Evolutionary conservation across 257 asterid genomes (phyloP).

Genomic region (Solanum appendiculatum): DNA sequence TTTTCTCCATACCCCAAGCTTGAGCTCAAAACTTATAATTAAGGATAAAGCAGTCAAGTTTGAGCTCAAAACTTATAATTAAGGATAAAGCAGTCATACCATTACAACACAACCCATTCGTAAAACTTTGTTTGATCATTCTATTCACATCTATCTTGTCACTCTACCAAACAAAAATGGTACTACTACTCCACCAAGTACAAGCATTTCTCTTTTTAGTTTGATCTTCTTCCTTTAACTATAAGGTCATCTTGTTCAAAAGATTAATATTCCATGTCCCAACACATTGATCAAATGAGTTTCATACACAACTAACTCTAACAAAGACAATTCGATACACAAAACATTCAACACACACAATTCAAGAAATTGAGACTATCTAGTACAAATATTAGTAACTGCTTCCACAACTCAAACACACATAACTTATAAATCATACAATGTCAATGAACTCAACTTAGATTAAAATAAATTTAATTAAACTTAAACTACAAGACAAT

Average conservation of each 20-base stretch:
- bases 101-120: too few relatives aligned
- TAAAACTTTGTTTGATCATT: too few relatives aligned
- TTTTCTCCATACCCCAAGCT: too few relatives aligned
- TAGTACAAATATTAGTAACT: neutral
- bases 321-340: rapidly evolving
- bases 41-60: too few relatives aligned
- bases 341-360: neutral
- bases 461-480: neutral
- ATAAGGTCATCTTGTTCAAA: neutral
- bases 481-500: neutral
- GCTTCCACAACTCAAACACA: neutral
- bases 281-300: neutral
- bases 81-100: too few relatives aligned
- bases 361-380: neutral
- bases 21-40: too few relatives aligned
- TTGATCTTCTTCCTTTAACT: neutral
- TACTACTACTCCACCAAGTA: too few relatives aligned
- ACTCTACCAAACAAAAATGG: too few relatives aligned
- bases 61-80: too few relatives aligned
- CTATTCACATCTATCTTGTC: too few relatives aligned
- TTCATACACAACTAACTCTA: neutral
- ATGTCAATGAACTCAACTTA: neutral
- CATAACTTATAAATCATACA: neutral
- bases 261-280: neutral
- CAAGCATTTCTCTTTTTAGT: too few relatives aligned